phyloP scores from a whole-genome alignment of 2,329 filamentous ascomycete genomes.

The Claviceps sp. region DNA sequence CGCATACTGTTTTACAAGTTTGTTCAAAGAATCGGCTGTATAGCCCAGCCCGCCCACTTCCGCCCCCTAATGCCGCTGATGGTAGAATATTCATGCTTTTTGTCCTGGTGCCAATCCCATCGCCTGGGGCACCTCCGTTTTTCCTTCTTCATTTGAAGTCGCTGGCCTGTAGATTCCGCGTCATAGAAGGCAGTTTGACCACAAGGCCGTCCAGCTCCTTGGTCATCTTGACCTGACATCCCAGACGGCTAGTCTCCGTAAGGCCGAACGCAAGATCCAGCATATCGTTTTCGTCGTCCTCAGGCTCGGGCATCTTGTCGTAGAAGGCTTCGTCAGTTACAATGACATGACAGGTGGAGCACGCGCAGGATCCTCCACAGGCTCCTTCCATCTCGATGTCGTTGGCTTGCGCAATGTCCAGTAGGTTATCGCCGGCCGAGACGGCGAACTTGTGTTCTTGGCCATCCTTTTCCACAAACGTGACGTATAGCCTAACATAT shows the following conservation, averaged over 20 bases:
- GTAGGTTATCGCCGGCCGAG: constrained; percentile 74
- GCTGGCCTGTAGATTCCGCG: constrained; percentile 86
- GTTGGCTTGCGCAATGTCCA: constrained; percentile 89
- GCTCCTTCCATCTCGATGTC: constrained; percentile 98
- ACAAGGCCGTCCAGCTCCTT: constrained; percentile 78
- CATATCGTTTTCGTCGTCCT: constrained; percentile 81
- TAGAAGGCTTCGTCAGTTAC: constrained; percentile 61
- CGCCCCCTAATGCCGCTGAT: not conserved
- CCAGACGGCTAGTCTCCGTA: constrained; percentile 71
- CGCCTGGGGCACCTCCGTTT: not conserved
- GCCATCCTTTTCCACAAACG: constrained; percentile 87
- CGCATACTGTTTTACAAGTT: constrained; percentile 3
- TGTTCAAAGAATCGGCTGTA: not conserved
- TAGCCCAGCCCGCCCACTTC: not conserved
- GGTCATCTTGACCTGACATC: constrained; percentile 85
- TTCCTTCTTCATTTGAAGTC: constrained; percentile 52
- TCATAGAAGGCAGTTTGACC: constrained; percentile 84
- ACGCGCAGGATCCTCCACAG: constrained; percentile 87
- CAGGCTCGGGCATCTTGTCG: constrained; percentile 65
- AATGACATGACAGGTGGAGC: constrained; percentile 86
- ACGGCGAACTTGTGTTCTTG: constrained; percentile 66
- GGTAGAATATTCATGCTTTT: no score
- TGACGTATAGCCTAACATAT: constrained; percentile 60
- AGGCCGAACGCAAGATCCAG: constrained; percentile 80
- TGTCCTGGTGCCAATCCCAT: no score